Conservation (phyloP, 768 basidiomycete species). For the Omphalotus guepiniiformis region DNA sequence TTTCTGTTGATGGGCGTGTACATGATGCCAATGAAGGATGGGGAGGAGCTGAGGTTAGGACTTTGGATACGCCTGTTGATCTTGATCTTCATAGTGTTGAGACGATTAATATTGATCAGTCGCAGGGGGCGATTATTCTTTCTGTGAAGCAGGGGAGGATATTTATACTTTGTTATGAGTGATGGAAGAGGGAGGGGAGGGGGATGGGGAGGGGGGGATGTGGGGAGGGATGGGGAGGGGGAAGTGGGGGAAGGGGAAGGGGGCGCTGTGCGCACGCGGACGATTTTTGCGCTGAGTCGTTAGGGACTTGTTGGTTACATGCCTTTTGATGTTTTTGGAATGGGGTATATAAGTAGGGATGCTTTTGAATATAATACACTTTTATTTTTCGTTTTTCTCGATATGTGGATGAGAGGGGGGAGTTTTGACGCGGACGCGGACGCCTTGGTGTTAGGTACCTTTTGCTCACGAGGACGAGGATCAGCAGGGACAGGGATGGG, state of each 20-base stretch:
- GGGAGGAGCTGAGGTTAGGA: conserved; percentile 45
- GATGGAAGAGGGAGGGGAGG: neutral
- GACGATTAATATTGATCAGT: conserved; percentile 77
- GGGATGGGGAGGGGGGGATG: neutral
- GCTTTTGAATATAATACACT: too few species aligned
- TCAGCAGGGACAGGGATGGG: too few species aligned
- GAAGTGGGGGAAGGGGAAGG: neutral
- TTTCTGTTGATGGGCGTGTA: conserved; percentile 29
- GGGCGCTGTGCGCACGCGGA: neutral
- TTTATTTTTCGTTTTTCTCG: too few species aligned
- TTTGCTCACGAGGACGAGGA: too few species aligned
- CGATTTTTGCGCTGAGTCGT: too few species aligned
- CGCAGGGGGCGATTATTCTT: conserved; percentile 67
- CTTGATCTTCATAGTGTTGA: conserved; percentile 62
- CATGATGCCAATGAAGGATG: conserved; percentile 17
- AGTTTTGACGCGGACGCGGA: too few species aligned
- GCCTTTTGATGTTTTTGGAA: too few species aligned
- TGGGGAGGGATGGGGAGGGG: neutral
- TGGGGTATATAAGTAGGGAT: too few species aligned
- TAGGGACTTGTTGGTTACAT: too few species aligned
- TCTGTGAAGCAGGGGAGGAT: conserved; percentile 66
- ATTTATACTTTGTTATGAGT: conserved; percentile 69
- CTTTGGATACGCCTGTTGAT: conserved; percentile 60
- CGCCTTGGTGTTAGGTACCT: too few species aligned
- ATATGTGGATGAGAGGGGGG: too few species aligned